Evolutionary conservation across 768 basidiomycete genomes (phyloP), one percentile per base, ranked within the genome.

Genomic region (Rhizopogon vesiculosus): DNA sequence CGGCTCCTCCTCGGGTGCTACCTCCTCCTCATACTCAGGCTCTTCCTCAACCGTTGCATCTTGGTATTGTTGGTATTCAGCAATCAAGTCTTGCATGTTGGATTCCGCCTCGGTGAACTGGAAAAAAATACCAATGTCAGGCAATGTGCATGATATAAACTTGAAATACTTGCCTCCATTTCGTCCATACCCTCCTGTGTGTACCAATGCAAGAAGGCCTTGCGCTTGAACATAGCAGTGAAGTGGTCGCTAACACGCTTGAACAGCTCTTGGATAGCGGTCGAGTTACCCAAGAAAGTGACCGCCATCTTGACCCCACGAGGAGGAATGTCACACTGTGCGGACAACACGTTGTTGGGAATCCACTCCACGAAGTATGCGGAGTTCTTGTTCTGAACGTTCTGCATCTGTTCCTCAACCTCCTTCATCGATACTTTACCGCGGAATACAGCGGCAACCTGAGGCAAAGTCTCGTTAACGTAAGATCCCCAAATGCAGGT

Each of bases 341-440:
- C 94, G 40, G 93, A 94, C 66, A 94, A 85, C 57, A 98, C 91
- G 67, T 98, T 98, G 86, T 97, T 97, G 65, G 97, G 97, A 62
- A 99, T 98, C 97, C 97, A 99, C 74, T 99, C 95, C 62, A 98
- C 95, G 66, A 98, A 98, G 81, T 97, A 95, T 5, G 92, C 88
- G 35, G 93, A 90, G 81, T 98, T 97, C 84, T 96, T 97, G 83
- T 83, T 92, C 76, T 95, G 91, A 35, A 98, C 93, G 63, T 87
- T 90, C 74, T 94, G 89, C 93, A 98, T 98, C 68, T 96, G 92
- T 69, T 98, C 97, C 75, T 99, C 97, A 55, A 99, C 93, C 70
- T 99, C 97, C 76, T 96, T 96, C 95, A 98, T 98, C n/a, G 94
- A 92, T 54, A 98, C 94, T 74, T 95, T 95, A 63, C 97, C 97